Conservation (phyloP, 2,329 filamentous ascomycete genomes). For the Macroventuria anomochaeta region DNA sequence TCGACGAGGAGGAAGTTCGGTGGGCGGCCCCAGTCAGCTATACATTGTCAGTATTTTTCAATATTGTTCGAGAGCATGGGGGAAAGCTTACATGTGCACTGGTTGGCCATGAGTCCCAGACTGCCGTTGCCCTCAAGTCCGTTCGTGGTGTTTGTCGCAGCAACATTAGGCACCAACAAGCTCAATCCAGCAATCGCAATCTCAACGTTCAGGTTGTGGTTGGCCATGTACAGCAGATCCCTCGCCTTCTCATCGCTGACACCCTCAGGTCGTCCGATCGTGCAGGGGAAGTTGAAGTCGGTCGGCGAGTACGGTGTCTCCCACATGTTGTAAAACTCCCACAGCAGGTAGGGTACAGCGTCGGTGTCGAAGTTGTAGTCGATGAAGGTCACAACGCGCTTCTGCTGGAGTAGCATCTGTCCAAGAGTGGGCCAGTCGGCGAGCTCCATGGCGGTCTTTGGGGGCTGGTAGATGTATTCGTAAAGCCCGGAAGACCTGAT, state of each 20-base stretch:
- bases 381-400: conserved; percentile 50
- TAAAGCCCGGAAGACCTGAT: conserved; percentile 76
- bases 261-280: conserved; percentile 75
- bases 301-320: conserved; percentile 87
- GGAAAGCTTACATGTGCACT: conserved; percentile 42
- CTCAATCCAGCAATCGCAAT: conserved; percentile 51
- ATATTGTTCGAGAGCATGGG: not conserved
- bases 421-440: conserved; percentile 87
- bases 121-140: conserved; percentile 42
- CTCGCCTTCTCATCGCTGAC: conserved; percentile 59
- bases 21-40: conserved; percentile 45
- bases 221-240: conserved; percentile 79
- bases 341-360: conserved; percentile 81
- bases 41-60: conserved; percentile 11
- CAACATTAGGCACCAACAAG: conserved; percentile 48
- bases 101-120: conserved; percentile 42
- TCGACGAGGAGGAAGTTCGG: conserved; percentile 53
- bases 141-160: conserved; percentile 45
- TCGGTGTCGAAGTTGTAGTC: conserved; percentile 71
- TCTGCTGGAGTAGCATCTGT: conserved; percentile 55
- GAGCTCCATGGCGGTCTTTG: conserved; percentile 74
- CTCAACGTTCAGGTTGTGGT: conserved; percentile 89
- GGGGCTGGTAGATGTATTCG: conserved; percentile 76
- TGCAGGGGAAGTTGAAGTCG: conserved; percentile 75
- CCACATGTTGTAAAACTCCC: conserved; percentile 90